Percentiles rank a stretch among this genome's conserved stretches.
Evolutionary conservation across 1,284 basidiomycete genomes (phyloP).

Genomic region (Papiliotrema flavescens): DNA sequence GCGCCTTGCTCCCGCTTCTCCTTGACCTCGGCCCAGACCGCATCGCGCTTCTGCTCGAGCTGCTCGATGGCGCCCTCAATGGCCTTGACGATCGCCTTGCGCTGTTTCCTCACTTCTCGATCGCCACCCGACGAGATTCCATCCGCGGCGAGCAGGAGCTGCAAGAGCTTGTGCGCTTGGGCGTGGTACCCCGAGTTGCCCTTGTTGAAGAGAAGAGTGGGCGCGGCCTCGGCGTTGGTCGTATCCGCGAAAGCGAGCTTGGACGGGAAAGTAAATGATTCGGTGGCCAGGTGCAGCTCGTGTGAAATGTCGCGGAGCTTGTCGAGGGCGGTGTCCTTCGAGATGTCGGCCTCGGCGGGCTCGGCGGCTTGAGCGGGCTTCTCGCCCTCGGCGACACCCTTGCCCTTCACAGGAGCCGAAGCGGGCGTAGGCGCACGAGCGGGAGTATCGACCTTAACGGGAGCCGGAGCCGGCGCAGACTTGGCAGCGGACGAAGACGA

Average conservation of each 20-base stretch:
- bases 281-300: constrained; percentile 23
- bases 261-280: constrained; percentile 37
- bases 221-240: constrained; percentile 17
- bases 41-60: constrained; percentile 52
- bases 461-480: constrained; percentile 2
- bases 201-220: constrained; percentile 54
- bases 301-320: constrained; percentile 28
- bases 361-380: constrained; percentile 56
- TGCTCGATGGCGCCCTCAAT: constrained; percentile 63
- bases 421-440: constrained; percentile 1
- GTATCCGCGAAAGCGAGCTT: constrained; percentile 32
- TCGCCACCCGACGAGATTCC: constrained; percentile 64
- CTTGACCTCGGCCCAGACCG: constrained; percentile 39
- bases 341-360: background rate
- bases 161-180: constrained; percentile 60
- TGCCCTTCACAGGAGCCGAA: constrained; percentile 23
- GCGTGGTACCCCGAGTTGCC: constrained; percentile 58
- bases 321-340: constrained; percentile 21
- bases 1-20: constrained; percentile 30
- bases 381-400: constrained; percentile 33
- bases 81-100: constrained; percentile 58
- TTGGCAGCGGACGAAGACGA: background rate
- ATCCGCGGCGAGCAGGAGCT: constrained; percentile 63
- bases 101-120: constrained; percentile 55
- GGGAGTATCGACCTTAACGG: background rate